Evolutionary conservation across 345 rosid genomes (phyloP).

Genomic region (Orychophragmus violaceus): DNA sequence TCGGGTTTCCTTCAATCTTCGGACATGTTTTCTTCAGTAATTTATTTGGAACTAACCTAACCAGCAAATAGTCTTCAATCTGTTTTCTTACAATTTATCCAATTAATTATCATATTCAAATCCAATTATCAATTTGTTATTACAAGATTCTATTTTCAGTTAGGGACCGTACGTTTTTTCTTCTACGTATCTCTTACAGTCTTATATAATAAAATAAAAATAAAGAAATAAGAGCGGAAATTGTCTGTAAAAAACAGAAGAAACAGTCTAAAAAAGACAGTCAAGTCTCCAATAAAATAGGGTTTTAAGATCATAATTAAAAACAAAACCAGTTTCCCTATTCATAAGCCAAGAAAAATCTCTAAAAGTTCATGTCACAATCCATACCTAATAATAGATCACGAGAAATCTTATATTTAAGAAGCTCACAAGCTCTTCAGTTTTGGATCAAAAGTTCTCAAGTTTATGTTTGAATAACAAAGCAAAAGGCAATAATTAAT

Average conservation of each 20-base stretch:
- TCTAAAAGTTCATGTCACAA: background rate
- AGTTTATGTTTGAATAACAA: constrained; percentile 17
- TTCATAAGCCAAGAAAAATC: constrained; percentile 14
- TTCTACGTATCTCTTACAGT: background rate
- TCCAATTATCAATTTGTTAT: background rate
- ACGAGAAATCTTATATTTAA: background rate
- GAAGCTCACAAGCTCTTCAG: constrained; percentile 18
- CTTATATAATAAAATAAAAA: background rate
- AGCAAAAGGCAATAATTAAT: background rate
- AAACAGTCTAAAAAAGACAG: constrained; percentile 22
- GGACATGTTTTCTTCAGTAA: background rate
- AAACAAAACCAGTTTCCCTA: constrained; percentile 14
- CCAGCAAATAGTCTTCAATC: background rate
- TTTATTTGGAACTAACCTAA: background rate
- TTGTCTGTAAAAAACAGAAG: constrained; percentile 10
- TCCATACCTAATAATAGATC: constrained; percentile 21
- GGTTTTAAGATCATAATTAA: constrained; percentile 15
- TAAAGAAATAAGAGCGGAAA: background rate
- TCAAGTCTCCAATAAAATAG: constrained; percentile 28
- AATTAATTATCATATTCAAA: background rate
- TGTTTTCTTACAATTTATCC: background rate
- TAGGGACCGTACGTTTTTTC: background rate
- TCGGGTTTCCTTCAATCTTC: background rate
- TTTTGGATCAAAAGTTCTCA: constrained; percentile 3
- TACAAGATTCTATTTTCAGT: constrained; percentile 1